Evolutionary conservation across 2,329 filamentous ascomycete genomes (phyloP).

Genomic region (Talaromyces albobiverticillius): DNA sequence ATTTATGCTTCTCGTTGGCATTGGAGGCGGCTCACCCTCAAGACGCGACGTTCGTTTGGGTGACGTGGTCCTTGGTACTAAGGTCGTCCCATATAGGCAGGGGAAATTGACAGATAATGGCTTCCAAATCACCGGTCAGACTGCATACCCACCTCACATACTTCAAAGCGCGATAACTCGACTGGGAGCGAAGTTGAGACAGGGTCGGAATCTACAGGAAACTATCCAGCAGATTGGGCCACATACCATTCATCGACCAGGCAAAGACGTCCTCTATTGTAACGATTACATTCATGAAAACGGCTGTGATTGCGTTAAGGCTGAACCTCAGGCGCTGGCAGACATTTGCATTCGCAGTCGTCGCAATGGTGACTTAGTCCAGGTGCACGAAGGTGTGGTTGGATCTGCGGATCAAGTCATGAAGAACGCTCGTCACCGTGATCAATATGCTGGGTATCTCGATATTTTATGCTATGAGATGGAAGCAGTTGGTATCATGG

Average conservation of each 20-base stretch:
- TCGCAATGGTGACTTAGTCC: neutral
- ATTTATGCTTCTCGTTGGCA: conserved; percentile 2
- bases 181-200: neutral
- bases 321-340: neutral
- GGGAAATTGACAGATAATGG: neutral
- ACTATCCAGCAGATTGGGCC: neutral
- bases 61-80: conserved; percentile 19
- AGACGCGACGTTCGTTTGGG: conserved; percentile 21
- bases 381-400: neutral
- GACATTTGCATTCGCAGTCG: neutral
- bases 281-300: neutral
- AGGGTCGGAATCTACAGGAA: neutral
- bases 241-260: neutral
- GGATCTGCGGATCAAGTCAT: conserved; percentile 2
- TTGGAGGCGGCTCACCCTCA: conserved; percentile 3
- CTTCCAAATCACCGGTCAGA: neutral
- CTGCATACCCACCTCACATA: neutral
- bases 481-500: neutral
- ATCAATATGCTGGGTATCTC: neutral
- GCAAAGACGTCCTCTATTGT: neutral
- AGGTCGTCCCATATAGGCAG: neutral
- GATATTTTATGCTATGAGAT: neutral
- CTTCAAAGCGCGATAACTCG: conserved; percentile 6
- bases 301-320: neutral
- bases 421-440: neutral